Conservation (phyloP, 2,329 filamentous ascomycete genomes). For the Penicillium sp. region DNA sequence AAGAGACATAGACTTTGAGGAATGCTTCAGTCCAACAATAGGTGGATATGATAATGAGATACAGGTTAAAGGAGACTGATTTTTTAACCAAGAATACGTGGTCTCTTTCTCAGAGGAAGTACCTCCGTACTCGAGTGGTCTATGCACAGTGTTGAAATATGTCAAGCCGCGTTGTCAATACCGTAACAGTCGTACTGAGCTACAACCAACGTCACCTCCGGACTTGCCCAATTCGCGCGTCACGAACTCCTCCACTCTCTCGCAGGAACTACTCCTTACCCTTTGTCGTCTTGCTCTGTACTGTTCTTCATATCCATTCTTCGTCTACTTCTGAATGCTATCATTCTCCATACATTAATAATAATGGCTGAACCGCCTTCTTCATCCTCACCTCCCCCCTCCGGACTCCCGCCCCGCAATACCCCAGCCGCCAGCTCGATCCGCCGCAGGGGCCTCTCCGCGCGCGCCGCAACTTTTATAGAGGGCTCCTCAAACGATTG, state of each 20-base stretch:
- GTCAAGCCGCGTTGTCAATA: neutral
- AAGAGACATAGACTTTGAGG: neutral
- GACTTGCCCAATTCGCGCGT: neutral
- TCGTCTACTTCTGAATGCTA: neutral
- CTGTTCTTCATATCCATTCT: neutral
- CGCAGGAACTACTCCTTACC: slow-evolving; percentile 5
- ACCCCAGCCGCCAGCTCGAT: slow-evolving; percentile 20
- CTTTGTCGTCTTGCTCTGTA: neutral
- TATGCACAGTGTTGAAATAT: neutral
- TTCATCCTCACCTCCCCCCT: slow-evolving; percentile 7
- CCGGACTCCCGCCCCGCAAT: slow-evolving; percentile 13
- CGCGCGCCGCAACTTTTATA: slow-evolving; percentile 39
- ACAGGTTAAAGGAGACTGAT: neutral
- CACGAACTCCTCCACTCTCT: slow-evolving; percentile 15
- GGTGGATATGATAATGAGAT: neutral
- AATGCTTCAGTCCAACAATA: neutral
- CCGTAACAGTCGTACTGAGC: neutral
- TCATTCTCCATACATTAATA: neutral
- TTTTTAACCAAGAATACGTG: neutral
- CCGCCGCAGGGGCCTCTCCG: slow-evolving; percentile 39
- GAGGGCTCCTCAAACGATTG: slow-evolving; percentile 30
- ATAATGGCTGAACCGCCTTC: slow-evolving; percentile 18
- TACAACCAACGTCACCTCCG: neutral
- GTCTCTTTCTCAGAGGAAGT: too few relatives aligned
- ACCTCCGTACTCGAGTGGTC: neutral